These are phyloP conservation scores for Plasmodium fragile DNA, from an alignment of 169 alveolate species.

Conservation along the genomic window DNA sequence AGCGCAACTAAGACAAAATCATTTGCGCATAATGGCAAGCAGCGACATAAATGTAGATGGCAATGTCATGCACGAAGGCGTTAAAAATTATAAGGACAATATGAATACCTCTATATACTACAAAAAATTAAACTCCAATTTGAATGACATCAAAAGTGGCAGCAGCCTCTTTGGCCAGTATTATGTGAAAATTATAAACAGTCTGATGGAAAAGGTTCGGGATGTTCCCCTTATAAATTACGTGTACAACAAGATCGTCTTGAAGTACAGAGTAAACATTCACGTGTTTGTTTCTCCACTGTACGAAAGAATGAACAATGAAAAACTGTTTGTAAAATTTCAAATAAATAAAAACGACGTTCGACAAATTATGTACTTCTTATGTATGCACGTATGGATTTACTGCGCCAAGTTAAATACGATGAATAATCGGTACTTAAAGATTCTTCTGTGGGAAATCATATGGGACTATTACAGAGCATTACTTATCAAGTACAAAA, in stretches of 20 bases:
- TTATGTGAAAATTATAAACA: slow-evolving; percentile 36
- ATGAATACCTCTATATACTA: slow-evolving; percentile 46
- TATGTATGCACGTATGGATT: slow-evolving; percentile 76
- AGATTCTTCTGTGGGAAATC: slow-evolving; percentile 59
- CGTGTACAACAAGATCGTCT: slow-evolving; percentile 30
- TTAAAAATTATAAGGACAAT: slow-evolving; percentile 49
- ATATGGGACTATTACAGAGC: slow-evolving; percentile 77
- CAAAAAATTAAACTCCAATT: slow-evolving; percentile 30
- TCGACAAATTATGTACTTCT: slow-evolving; percentile 62
- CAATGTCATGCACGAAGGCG: slow-evolving; percentile 41
- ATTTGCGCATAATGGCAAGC: slow-evolving; percentile 22
- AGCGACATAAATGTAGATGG: slow-evolving; percentile 47
- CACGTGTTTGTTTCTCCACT: slow-evolving; percentile 67
- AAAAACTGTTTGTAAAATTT: slow-evolving; percentile 21
- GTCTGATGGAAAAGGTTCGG: slow-evolving; percentile 20
- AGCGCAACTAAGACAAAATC: slow-evolving; percentile 28
- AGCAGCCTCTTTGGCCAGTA: slow-evolving; percentile 5
- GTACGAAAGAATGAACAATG: slow-evolving; percentile 68
- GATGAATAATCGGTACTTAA: slow-evolving; percentile 41
- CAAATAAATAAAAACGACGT: slow-evolving; percentile 44
- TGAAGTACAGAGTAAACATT: slow-evolving; percentile 21
- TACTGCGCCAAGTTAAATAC: slow-evolving; percentile 55
- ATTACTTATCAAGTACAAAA: slow-evolving; percentile 58
- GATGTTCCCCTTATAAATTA: slow-evolving; percentile 44
- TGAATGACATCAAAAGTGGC: slow-evolving; percentile 24